These are phyloP conservation scores for Naganishia onofrii DNA, from an alignment of 768 basidiomycete genomes.

Conservation along the genomic window DNA sequence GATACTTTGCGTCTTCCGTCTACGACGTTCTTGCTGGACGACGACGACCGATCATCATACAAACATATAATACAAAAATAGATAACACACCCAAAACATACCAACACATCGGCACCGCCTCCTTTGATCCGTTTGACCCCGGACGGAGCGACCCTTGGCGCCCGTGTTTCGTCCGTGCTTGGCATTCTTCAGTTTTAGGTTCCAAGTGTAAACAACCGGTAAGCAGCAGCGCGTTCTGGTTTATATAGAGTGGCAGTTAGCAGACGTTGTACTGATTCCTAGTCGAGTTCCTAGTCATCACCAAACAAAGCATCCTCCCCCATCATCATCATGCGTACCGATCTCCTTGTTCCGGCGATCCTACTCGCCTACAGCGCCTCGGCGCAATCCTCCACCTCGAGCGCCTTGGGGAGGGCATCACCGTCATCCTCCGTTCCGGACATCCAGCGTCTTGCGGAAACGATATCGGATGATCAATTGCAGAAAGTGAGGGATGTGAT, in stretches of 20 bases:
- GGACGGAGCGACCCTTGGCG: too few species aligned
- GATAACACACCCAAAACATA: too few species aligned
- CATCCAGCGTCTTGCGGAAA: conserved; percentile 2
- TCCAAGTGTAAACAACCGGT: background rate
- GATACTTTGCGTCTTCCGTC: too few species aligned
- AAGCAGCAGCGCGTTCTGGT: background rate
- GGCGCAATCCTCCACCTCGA: background rate
- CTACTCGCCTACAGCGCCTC: background rate
- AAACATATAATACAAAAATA: too few species aligned
- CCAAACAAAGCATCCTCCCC: too few species aligned
- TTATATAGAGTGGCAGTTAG: too few species aligned
- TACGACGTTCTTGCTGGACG: too few species aligned
- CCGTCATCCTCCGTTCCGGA: background rate
- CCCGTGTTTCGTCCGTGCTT: too few species aligned
- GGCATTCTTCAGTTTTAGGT: too few species aligned
- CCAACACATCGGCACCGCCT: too few species aligned
- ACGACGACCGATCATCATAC: too few species aligned
- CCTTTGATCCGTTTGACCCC: too few species aligned
- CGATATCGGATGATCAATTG: conserved; percentile 33
- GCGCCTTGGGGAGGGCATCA: conserved; percentile 2
- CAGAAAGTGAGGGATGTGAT: conserved; percentile 43
- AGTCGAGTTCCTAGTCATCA: background rate
- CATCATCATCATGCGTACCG: conserved; percentile 5
- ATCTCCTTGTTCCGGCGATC: background rate
- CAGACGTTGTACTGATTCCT: background rate